These are phyloP conservation scores for Acacia melanoxylon DNA, from an alignment of 306 rosid genomes.

Conservation along the genomic window DNA sequence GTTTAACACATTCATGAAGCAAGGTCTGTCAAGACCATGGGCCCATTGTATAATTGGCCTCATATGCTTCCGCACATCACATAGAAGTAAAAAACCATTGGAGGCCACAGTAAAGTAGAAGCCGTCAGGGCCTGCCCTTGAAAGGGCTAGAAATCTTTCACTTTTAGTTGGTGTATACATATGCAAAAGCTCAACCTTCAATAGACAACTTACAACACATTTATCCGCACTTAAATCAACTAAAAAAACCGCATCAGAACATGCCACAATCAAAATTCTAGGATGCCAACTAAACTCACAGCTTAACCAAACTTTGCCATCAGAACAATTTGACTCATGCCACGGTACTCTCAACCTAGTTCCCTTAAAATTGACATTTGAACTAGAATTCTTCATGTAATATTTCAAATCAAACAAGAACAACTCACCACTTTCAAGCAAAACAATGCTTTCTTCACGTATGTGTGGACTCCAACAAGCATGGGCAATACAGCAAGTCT, in stretches of 20 bases:
- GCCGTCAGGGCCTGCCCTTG: constrained; percentile 48
- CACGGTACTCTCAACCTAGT: constrained; percentile 32
- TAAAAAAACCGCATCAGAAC: constrained; percentile 62
- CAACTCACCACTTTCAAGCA: constrained; percentile 56
- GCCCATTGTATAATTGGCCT: constrained; percentile 64
- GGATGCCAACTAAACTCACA: constrained; percentile 82
- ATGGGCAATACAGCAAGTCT: constrained; percentile 48
- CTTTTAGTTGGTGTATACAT: constrained; percentile 41
- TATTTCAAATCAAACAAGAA: constrained; percentile 64
- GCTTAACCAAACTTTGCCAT: constrained; percentile 51
- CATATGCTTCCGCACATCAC: constrained; percentile 67
- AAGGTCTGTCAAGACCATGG: constrained; percentile 57
- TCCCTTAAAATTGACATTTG: constrained; percentile 19
- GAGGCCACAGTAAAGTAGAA: constrained; percentile 62
- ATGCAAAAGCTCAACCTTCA: constrained; percentile 52
- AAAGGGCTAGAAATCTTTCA: constrained; percentile 56
- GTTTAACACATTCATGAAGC: constrained; percentile 42
- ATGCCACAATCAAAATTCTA: constrained; percentile 54
- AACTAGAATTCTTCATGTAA: constrained; percentile 5
- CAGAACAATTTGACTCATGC: constrained; percentile 32
- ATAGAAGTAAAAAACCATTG: constrained; percentile 50
- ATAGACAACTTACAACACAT: constrained; percentile 45
- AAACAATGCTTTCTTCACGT: constrained; percentile 52
- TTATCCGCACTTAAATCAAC: constrained; percentile 55
- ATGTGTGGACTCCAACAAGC: constrained; percentile 74